Percentiles rank a stretch among this genome's conserved stretches.
Conservation (phyloP, 2,329 filamentous ascomycete species). For the Sclerotiophoma versabilis region DNA sequence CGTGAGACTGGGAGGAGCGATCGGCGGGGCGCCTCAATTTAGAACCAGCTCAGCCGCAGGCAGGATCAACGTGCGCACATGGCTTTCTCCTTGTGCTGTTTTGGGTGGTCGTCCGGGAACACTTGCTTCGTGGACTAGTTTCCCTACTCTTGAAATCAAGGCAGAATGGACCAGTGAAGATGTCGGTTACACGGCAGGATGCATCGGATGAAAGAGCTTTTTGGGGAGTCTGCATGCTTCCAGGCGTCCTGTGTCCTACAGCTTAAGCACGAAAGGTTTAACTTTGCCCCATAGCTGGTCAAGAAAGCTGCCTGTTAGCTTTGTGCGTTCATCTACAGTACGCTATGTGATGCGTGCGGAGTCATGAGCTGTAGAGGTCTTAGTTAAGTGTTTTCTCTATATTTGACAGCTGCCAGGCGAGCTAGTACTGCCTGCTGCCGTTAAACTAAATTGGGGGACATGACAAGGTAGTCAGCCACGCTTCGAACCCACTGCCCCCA, state of each 20-base stretch:
- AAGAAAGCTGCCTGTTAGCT: not conserved
- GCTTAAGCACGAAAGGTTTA: too few relatives aligned
- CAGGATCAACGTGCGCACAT: slow-evolving; percentile 10
- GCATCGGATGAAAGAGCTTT: not conserved
- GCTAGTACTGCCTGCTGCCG: not conserved
- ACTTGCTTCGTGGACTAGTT: not conserved
- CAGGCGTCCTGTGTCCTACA: not conserved
- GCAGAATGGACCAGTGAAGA: not conserved
- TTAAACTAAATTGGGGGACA: not conserved
- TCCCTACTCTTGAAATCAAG: not conserved
- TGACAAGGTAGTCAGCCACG: not conserved
- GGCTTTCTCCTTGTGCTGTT: not conserved
- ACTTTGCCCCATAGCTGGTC: too few relatives aligned
- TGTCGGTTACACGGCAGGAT: not conserved
- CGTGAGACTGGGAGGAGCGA: slow-evolving; percentile 12
- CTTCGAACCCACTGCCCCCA: not conserved
- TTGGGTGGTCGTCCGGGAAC: not conserved
- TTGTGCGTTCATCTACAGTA: not conserved
- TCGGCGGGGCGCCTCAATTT: slow-evolving; percentile 14
- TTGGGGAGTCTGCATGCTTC: not conserved
- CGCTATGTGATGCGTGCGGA: too few relatives aligned
- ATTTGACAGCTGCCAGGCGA: not conserved
- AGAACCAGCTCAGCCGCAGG: slow-evolving; percentile 14
- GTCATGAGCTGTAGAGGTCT: not conserved
- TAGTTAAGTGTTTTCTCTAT: not conserved